Base-by-base conservation (phyloP, 352 stramenopile species). In the Phytophthora parvispora region DNA sequence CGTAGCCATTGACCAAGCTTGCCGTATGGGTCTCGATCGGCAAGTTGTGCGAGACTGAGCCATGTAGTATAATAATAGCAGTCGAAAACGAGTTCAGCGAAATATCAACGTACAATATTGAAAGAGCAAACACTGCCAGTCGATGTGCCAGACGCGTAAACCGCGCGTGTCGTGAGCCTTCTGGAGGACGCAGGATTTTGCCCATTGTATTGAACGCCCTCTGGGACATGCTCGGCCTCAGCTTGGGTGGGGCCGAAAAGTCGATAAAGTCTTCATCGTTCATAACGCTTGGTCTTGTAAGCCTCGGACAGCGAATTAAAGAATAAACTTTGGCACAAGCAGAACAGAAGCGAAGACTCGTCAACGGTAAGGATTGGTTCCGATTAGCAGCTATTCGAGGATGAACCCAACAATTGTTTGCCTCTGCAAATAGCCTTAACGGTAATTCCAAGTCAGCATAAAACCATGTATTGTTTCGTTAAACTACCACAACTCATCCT, bases 1-100 rank as follows among this genome's bases (percentile, higher is more conserved):
- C 48, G 36, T 76, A 81, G 5, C 29, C 42, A 18, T 18, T 42
- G 31, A 84, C 80, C 2, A 84, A 49, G 13, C n/a, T 49, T 1
- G 66, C 20, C 2, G 43, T 54, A 12, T 54, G 27, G 0, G 16
- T 32, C 16, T 59, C 13, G 1, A 54, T 36, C 16, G 43, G 43
- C 32, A 69, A 22, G 6, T 69, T 25, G 24, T 59, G 22, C 18
- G 45, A 64, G 5, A 55, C 36, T 18, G 22, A 25, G 9, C 57
- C 49, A 3, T 45, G 67, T 3, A 75, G 49, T n/a, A 75, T 59
- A 15, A 27, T 27, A 28, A 59, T 32, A 3, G 62, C 40, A 15
- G 61, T 63, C 24, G 36, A 40, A 20, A 64, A 58, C 2, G 67
- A 59, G 13, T 64, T 9, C 6, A 70, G 47, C 20, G 67, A 75